Evolutionary conservation across 1,284 basidiomycete genomes (phyloP).

Genomic region (Lentinus polychrous): DNA sequence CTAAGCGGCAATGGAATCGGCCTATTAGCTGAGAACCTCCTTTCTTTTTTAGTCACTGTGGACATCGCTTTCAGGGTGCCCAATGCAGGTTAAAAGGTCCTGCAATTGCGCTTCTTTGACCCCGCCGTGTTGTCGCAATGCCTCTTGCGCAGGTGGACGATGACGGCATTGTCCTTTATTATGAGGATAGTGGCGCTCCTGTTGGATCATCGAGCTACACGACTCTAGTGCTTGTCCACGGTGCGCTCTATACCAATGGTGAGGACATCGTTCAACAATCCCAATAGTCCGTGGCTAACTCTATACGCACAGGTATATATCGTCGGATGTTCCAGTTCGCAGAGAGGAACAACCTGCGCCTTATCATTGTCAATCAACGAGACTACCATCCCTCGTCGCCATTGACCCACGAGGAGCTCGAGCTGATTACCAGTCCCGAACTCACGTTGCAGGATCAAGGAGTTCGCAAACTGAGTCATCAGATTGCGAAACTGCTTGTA

Average conservation of each 20-base stretch:
- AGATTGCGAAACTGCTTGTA: not conserved
- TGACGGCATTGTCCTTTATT: slow-evolving; percentile 15
- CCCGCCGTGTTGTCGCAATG: slow-evolving; percentile 8
- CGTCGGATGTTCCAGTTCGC: not conserved
- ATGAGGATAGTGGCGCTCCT: slow-evolving; percentile 15
- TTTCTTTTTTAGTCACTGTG: too few species aligned
- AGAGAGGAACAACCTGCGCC: not conserved
- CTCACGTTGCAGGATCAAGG: not conserved
- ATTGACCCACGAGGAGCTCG: not conserved
- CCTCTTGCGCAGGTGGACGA: slow-evolving; percentile 15
- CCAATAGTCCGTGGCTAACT: not conserved
- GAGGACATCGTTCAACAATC: not conserved
- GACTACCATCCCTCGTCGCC: not conserved
- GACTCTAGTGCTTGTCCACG: slow-evolving; percentile 21
- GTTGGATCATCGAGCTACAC: slow-evolving; percentile 11
- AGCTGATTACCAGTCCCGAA: not conserved
- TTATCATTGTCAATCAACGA: not conserved
- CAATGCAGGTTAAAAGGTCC: too few species aligned
- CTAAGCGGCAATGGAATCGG: too few species aligned
- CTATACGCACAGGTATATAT: not conserved
- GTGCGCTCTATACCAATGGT: slow-evolving; percentile 20
- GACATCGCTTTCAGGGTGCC: too few species aligned
- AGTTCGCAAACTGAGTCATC: not conserved
- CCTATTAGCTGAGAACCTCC: too few species aligned
- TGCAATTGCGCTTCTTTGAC: too few species aligned